A percentile compares a stretch with the other conserved stretches of the same genome.
phyloP scores from a whole-genome alignment of 805 yeast genomes.

The Myxozyma sirexii region DNA sequence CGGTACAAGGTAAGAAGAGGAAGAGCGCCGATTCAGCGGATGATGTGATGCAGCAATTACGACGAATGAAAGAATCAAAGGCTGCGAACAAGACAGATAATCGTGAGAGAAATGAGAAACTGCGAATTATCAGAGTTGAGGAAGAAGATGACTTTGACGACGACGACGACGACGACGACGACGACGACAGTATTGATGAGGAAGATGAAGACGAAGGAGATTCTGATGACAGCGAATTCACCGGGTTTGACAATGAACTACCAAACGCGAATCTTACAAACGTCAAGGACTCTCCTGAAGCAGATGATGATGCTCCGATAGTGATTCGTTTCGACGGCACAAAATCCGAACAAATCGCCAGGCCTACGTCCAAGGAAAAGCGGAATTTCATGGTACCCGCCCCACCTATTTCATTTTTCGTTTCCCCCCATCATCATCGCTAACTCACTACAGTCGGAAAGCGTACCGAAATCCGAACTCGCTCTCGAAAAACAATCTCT shows the following conservation, averaged over 20 bases:
- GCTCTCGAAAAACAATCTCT: slow-evolving; percentile 19
- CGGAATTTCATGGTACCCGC: slow-evolving; percentile 39
- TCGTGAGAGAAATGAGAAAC: background rate
- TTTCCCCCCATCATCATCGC: background rate
- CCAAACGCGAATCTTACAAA: no score
- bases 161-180: slow-evolving; percentile 4
- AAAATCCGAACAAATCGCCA: slow-evolving; percentile 28
- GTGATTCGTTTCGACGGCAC: slow-evolving; percentile 43
- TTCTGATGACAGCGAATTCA: slow-evolving; percentile 30
- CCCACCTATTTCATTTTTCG: background rate
- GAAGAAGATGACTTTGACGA: slow-evolving; percentile 22
- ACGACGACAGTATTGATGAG: slow-evolving; percentile 3
- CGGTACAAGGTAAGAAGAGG: background rate
- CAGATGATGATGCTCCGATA: slow-evolving; percentile 37
- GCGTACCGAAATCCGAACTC: slow-evolving; percentile 41
- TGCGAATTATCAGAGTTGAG: slow-evolving; percentile 15
- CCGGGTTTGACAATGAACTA: slow-evolving; percentile 32
- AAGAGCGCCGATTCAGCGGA: slow-evolving; percentile 6
- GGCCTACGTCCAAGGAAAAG: slow-evolving; percentile 35
- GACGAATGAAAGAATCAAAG: slow-evolving; percentile 9
- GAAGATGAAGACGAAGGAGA: slow-evolving; percentile 13
- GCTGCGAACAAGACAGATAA: background rate
- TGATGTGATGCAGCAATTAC: slow-evolving; percentile 26
- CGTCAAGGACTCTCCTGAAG: no score
- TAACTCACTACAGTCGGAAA: slow-evolving; percentile 24